Evolutionary conservation across 2,329 filamentous ascomycete genomes (phyloP), one percentile per base, ranked within the genome.

Genomic region (Exophiala sp.): DNA sequence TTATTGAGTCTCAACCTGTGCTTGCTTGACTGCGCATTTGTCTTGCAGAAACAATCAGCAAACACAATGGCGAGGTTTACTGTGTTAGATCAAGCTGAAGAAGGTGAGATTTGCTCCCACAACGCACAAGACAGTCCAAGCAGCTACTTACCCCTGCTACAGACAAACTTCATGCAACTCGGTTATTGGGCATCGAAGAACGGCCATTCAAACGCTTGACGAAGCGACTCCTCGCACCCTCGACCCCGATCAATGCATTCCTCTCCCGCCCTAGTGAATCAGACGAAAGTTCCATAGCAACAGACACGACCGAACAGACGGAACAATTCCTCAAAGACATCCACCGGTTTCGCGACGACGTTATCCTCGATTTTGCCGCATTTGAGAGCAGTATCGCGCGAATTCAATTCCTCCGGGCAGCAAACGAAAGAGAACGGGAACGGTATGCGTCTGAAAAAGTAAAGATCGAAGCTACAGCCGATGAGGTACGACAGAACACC

Each of bases 131-230:
- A 22, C 19, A 23, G 22, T 13, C 35, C 21, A n/a, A 8, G 1
- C 32, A 48, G 23, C 14, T n/a, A 18, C 27, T 42, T 24, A 37
- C 29, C 30, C 13, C n/a, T 50, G 22, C 16, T 35, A 3, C 61
- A 82, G 84, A 88, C 66, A 83, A 88, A 57, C 82, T 96, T 30
- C 91, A 96, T 73, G 91, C 90, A 64, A 79, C 79, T 23, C 87
- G 91, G 35, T 84, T 96, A 2, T 79, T 96, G 30, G 86, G 87
- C 57, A 85, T 96, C 54, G 91, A 97, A 73, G 88, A 95, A 65
- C 89, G 89, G 51, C 88, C 89, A 0, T 96, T 95, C 73, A 88
- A 88, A 67, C 85, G 90, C 53, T 82, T 96, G 52, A 87, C 86
- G 18, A 89, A 89, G 69, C 84, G 86, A 24, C 79, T 97, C 7